Conservation (phyloP, 2,329 filamentous ascomycete species). For the Dactylellina parvicollis region DNA sequence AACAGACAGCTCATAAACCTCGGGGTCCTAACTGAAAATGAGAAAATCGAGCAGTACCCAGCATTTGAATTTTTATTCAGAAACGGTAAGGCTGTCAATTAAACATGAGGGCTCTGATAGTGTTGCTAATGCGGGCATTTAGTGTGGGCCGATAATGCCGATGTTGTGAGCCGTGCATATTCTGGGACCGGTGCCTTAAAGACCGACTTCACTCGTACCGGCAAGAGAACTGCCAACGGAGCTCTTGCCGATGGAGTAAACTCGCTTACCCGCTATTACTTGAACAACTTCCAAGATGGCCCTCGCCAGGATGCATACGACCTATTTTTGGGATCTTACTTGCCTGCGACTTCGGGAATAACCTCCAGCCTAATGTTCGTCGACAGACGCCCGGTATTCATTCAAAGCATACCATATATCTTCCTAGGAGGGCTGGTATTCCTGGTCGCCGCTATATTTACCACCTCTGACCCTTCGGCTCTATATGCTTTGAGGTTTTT, state of each 20-base stretch:
- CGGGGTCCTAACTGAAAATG: slow-evolving; percentile 78
- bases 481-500: slow-evolving; percentile 86
- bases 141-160: slow-evolving; percentile 97
- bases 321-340: slow-evolving; percentile 87
- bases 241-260: slow-evolving; percentile 87
- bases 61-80: slow-evolving; percentile 89
- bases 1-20: slow-evolving; percentile 88
- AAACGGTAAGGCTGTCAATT: slow-evolving; percentile 66
- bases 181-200: slow-evolving; percentile 97
- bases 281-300: slow-evolving; percentile 94
- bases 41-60: slow-evolving; percentile 76
- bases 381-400: slow-evolving; percentile 83
- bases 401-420: slow-evolving; percentile 94
- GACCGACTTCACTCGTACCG: slow-evolving; percentile 96
- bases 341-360: slow-evolving; percentile 76
- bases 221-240: slow-evolving; percentile 84
- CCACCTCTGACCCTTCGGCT: slow-evolving; percentile 64
- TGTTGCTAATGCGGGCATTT: slow-evolving; percentile 22
- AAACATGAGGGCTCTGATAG: background rate
- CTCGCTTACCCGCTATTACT: slow-evolving; percentile 85
- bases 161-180: slow-evolving; percentile 90
- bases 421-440: slow-evolving; percentile 62
- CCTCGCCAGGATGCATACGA: slow-evolving; percentile 95
- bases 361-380: slow-evolving; percentile 80
- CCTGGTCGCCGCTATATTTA: slow-evolving; percentile 56